Conservation (phyloP, 2,329 filamentous ascomycete species). For the Colletotrichum filicis region DNA sequence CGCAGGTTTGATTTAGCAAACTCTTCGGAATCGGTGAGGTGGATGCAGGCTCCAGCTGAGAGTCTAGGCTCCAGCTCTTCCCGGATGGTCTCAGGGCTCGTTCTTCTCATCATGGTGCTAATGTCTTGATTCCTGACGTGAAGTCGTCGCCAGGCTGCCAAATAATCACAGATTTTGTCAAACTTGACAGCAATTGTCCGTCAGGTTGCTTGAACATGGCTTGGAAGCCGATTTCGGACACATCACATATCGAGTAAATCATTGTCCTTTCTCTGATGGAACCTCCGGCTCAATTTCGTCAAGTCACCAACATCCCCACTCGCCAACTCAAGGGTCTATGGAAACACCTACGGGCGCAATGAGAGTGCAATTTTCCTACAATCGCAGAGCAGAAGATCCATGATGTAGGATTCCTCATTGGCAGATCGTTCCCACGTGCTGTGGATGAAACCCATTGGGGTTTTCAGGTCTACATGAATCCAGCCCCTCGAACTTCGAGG, state of each 20-base stretch:
- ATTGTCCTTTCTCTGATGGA: background rate
- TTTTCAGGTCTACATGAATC: no score
- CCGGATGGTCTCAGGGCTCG: background rate
- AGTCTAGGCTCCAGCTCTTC: slow-evolving; percentile 7
- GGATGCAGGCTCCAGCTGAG: background rate
- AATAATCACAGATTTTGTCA: background rate
- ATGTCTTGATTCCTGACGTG: background rate
- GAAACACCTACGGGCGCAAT: no score
- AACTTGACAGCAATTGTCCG: no score
- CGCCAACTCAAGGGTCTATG: no score
- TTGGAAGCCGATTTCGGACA: background rate
- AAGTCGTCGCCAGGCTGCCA: background rate
- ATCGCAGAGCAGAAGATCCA: no score
- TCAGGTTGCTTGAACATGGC: no score
- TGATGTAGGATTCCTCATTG: no score
- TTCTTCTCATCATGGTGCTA: background rate
- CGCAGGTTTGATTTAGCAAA: slow-evolving; percentile 18
- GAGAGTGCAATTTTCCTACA: no score
- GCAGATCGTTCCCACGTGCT: background rate
- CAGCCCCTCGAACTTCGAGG: no score
- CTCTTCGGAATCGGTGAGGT: background rate
- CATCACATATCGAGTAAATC: background rate
- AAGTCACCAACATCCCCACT: no score
- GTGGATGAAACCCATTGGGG: background rate
- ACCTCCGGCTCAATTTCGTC: no score